Conservation (phyloP, 1,139 yeast genomes). For the Ogataea hybrid region DNA sequence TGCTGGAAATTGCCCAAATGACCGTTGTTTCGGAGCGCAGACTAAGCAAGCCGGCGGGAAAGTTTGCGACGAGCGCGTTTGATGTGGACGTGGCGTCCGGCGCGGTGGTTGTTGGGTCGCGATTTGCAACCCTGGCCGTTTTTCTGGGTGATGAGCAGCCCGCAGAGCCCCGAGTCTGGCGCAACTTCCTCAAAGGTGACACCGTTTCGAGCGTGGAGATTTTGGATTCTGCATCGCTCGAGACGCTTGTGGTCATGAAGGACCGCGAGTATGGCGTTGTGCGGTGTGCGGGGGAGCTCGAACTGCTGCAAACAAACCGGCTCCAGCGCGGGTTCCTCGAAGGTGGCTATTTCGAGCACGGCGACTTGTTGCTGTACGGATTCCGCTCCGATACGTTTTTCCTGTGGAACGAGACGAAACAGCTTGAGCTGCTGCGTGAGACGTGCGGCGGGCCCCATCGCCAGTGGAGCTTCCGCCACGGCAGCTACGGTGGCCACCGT, state of each 20-base stretch:
- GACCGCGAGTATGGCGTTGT: slow-evolving; percentile 59
- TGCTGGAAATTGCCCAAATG: slow-evolving; percentile 36
- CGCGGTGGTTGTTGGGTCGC: slow-evolving; percentile 63
- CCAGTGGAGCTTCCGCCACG: slow-evolving; percentile 58
- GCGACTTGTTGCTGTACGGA: slow-evolving; percentile 67
- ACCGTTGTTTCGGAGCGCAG: slow-evolving; percentile 23
- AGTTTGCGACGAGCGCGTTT: slow-evolving; percentile 60
- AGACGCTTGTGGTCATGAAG: slow-evolving; percentile 50
- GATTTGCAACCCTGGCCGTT: slow-evolving; percentile 64
- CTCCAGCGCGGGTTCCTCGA: slow-evolving; percentile 76
- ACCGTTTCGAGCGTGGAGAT: slow-evolving; percentile 59
- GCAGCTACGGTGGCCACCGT: slow-evolving; percentile 23
- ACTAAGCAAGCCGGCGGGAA: slow-evolving; percentile 40
- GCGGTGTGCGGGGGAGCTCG: slow-evolving; percentile 26
- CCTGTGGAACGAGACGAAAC: slow-evolving; percentile 79
- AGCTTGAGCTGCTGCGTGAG: slow-evolving; percentile 65
- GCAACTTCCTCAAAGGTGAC: slow-evolving; percentile 68
- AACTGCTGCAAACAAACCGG: slow-evolving; percentile 56
- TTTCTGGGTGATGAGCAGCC: slow-evolving; percentile 31
- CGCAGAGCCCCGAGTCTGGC: slow-evolving; percentile 34
- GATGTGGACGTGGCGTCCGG: slow-evolving; percentile 39
- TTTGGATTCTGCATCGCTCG: slow-evolving; percentile 30
- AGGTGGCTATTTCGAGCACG: slow-evolving; percentile 51
- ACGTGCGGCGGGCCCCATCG: slow-evolving; percentile 94
- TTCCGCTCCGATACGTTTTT: slow-evolving; percentile 79